Percentiles rank a stretch among this genome's conserved stretches.
These are phyloP conservation scores for Coniophora puteana DNA, from an alignment of 1,284 basidiomycete species.

Conservation along the genomic window DNA sequence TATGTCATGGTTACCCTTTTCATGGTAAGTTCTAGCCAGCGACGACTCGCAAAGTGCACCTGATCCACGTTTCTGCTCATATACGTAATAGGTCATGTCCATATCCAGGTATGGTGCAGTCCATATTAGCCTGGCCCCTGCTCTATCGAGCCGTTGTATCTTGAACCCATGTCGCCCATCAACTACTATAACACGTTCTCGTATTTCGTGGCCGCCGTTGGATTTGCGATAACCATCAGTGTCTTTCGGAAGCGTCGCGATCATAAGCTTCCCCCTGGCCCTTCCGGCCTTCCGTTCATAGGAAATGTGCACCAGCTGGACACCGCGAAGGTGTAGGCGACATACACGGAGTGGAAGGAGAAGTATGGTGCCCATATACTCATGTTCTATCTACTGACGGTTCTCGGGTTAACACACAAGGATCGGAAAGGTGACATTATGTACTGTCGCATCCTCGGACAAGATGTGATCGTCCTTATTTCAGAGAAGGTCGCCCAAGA, in stretches of 20 bases:
- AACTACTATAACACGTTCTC: no score
- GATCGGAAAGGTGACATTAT: conserved; percentile 17
- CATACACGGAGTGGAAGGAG: conserved; percentile 23
- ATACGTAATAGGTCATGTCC: no score
- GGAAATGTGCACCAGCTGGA: conserved; percentile 23
- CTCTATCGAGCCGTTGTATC: no score
- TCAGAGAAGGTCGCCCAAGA: conserved; percentile 21
- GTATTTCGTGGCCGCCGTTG: no score
- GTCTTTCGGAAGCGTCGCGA: not conserved
- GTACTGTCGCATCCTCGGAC: conserved; percentile 18
- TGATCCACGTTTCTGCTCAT: no score
- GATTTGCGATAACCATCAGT: no score
- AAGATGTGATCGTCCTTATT: conserved; percentile 20
- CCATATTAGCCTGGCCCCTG: no score
- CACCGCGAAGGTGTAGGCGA: conserved; percentile 19
- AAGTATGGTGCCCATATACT: conserved; percentile 17
- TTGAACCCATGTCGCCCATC: no score
- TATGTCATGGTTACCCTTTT: no score
- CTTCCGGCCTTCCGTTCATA: conserved; percentile 20
- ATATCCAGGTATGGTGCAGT: no score
- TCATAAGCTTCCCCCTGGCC: conserved; percentile 24
- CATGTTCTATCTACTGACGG: not conserved
- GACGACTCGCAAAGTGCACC: no score
- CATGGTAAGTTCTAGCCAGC: no score
- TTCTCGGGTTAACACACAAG: not conserved